Percentiles rank a stretch among this genome's conserved stretches.
Conservation (phyloP, 257 asterid species). For the Salvia rosmarinus region DNA sequence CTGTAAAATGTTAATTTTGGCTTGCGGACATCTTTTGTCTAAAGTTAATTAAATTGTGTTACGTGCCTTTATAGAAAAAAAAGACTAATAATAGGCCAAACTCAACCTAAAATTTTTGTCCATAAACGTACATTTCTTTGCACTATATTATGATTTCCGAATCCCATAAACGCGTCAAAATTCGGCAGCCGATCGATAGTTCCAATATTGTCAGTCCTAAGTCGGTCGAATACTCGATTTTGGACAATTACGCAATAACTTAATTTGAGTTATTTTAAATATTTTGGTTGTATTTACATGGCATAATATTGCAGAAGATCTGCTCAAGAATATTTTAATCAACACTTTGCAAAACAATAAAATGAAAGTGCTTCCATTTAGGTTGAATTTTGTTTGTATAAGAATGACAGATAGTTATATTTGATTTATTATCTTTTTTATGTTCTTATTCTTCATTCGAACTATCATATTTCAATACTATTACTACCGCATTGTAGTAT, state of each 20-base stretch:
- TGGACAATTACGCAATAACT: slow-evolving; percentile 1
- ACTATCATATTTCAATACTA: neutral
- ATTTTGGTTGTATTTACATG: neutral
- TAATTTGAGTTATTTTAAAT: neutral
- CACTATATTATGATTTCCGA: neutral
- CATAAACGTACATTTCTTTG: neutral
- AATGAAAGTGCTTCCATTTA: neutral
- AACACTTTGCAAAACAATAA: neutral
- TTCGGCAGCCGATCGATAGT: slow-evolving; percentile 42
- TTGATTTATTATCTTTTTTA: neutral
- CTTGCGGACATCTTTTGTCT: too few species aligned
- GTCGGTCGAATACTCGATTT: slow-evolving; percentile 21
- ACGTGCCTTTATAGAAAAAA: neutral
- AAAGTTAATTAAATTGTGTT: too few species aligned
- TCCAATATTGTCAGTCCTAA: slow-evolving; percentile 28
- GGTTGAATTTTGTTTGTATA: neutral
- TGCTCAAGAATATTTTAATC: neutral
- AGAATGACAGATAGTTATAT: neutral
- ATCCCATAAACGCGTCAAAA: slow-evolving; percentile 22
- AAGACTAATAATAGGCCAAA: neutral
- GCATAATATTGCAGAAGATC: neutral
- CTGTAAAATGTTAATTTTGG: too few species aligned
- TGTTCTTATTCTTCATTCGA: neutral
- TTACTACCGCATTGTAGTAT: too few species aligned
- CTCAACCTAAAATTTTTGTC: neutral